Base-by-base conservation (phyloP, 2,329 filamentous ascomycete species). In the Verticillium alfalfae region DNA sequence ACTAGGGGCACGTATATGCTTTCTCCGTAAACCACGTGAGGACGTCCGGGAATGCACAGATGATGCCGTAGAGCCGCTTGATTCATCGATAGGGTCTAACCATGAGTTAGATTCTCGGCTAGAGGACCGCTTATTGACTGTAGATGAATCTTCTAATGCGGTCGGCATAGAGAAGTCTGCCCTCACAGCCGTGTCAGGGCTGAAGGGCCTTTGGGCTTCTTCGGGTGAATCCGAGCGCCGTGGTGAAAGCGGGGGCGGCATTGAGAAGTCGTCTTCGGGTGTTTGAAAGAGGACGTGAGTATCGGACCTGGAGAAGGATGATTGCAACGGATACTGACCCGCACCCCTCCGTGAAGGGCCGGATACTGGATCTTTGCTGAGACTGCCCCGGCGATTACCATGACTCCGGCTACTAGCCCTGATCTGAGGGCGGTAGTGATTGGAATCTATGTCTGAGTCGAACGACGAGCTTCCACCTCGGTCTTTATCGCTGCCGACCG, bases 51-150 rank as follows among this genome's bases (percentile, higher is more conserved):
- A 96, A 72, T 93, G 91, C 1, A 92, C 82, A 0, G 93, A 97
- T 1, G 91, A 92, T 2, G 85, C 82, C 3, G 87, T 88, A 1
- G 93, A 97, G 18, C 86, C 89, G 39, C 89, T 91, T 26, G 93
- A 97, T 68, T 97, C 93, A 71, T 96, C 91, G 61, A 96, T 95
- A 1, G 92, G 94, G 71, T 97, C 92, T n/a, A 97, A 77, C 93
- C 93, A 97, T 1, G 93, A 96, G 59, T 90, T 92, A 5, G 91
- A 92, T 71, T 93, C 91, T 64, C 89, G 88, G 70, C 91, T 94
- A 12, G 84, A 82, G 31, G 85, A 87, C 63, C 86, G 77, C 26
- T 74, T 73, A 66, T 87, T 84, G 10, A 78, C 72, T 58, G 68
- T 57, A 65, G 64, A 60, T 54, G 68, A 56, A 57, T 62, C 61